Evolutionary conservation across 805 yeast species (phyloP).

Genomic region (Metschnikowia sp.): DNA sequence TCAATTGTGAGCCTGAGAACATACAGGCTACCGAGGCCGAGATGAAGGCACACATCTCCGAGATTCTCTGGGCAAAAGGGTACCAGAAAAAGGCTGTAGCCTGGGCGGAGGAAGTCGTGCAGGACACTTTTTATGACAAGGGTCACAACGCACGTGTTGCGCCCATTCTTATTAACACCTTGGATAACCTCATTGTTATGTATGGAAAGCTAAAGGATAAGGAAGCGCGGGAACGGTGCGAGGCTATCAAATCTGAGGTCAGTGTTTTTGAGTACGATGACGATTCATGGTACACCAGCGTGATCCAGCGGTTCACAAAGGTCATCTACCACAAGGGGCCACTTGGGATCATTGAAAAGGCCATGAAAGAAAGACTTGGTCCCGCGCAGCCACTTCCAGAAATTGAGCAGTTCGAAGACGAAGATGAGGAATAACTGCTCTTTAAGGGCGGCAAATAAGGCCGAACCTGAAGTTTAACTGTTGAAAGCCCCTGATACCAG

Average conservation of each 20-base stretch:
- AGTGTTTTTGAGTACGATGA: constrained; percentile 25
- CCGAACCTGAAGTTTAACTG: too few species aligned
- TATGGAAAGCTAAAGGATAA: constrained; percentile 25
- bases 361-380: constrained; percentile 37
- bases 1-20: constrained; percentile 31
- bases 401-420: constrained; percentile 41
- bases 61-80: constrained; percentile 41
- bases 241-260: constrained; percentile 23
- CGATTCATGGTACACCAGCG: constrained; percentile 32
- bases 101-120: constrained; percentile 42
- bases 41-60: constrained; percentile 37
- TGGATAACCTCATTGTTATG: constrained; percentile 33
- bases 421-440: constrained; percentile 28
- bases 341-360: constrained; percentile 39
- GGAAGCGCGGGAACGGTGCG: constrained; percentile 26
- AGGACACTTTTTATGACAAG: constrained; percentile 31
- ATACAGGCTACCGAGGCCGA: constrained; percentile 29
- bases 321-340: constrained; percentile 42
- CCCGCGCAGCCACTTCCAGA: constrained; percentile 31
- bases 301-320: constrained; percentile 32
- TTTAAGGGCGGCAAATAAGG: too few species aligned
- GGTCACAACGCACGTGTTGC: constrained; percentile 25
- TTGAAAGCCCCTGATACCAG: too few species aligned
- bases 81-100: constrained; percentile 35
- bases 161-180: constrained; percentile 28